These are phyloP conservation scores for Pythium graminicola DNA, from an alignment of 352 stramenopile species.

Conservation along the genomic window DNA sequence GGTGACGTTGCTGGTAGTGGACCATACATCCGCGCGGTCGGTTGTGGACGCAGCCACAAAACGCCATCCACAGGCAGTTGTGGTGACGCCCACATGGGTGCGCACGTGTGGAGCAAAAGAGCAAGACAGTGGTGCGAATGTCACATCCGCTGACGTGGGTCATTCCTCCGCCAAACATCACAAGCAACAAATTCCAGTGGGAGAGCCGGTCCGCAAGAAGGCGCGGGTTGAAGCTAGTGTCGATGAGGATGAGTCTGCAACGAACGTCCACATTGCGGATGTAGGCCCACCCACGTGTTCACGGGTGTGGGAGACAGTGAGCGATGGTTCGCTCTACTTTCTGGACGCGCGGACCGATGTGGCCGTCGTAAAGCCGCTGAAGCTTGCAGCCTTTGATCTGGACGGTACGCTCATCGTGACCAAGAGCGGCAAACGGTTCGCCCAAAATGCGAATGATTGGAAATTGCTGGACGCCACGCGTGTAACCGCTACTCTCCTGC, in stretches of 20 bases:
- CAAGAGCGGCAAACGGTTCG: slow-evolving; percentile 80
- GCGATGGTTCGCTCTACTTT: slow-evolving; percentile 35
- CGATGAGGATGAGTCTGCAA: neutral
- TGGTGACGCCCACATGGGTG: slow-evolving; percentile 30
- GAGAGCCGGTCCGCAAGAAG: slow-evolving; percentile 17
- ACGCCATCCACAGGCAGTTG: slow-evolving; percentile 4
- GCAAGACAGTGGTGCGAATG: neutral
- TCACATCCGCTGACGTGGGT: neutral
- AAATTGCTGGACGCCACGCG: slow-evolving; percentile 61
- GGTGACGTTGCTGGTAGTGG: slow-evolving; percentile 15
- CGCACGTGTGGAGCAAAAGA: slow-evolving; percentile 21
- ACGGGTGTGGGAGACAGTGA: slow-evolving; percentile 37
- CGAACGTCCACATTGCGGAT: neutral
- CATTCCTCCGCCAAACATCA: neutral
- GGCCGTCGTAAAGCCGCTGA: neutral
- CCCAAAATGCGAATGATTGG: slow-evolving; percentile 62
- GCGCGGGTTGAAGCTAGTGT: neutral
- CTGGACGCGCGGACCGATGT: slow-evolving; percentile 30
- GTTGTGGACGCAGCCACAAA: slow-evolving; percentile 1
- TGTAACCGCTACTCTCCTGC: slow-evolving; percentile 42
- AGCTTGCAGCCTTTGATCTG: slow-evolving; percentile 78
- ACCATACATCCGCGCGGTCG: neutral
- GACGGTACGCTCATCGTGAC: slow-evolving; percentile 79
- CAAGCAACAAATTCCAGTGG: neutral
- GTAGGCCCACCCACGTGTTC: slow-evolving; percentile 10